Evolutionary conservation across 768 basidiomycete genomes (phyloP), one percentile per base, ranked within the genome.

Genomic region (Boletus rufocinnamomeus): DNA sequence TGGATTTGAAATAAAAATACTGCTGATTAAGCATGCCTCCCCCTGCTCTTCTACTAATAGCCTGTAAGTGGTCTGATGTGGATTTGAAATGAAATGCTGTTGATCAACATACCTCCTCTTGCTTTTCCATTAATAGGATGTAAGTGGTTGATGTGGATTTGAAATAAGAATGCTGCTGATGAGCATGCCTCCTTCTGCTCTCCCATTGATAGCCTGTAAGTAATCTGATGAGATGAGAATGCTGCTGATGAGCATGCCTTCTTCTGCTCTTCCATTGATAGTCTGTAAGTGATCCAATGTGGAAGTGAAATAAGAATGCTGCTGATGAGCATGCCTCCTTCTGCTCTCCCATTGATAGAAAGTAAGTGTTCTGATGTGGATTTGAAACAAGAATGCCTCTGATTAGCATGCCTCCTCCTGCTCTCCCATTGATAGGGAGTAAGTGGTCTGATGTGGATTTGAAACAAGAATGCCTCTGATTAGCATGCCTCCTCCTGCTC

Each of bases 401-500:
- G 0, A 43, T 23, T 6, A 21, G 5, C 6, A 23, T 14, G 9
- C 2, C 11, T 45, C 2, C 7, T 21, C 3, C 23, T 45, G 8
- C 10, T 45, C 13, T 35, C 1, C 5, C 4, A 23, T 43, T 43
- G 0, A 43, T 44, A 44, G 21, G 0, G 0, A 3, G 43, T 44
- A 44, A 23, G 43, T 44, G 6, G 2, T 44, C 21, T 23, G 2
- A 30, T 3, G 0, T 47, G 17, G 4, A 46, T 14, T n/a, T 30
- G 9, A 13, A 11, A 30, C 30, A 2, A 2, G 2, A n/a, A 19
- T 19, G 0, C 4, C 11, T 3, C 3, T 47, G 1, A 30, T 30
- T 4, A 9, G 8, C 17, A n/a, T n/a, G 1, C 2, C 11, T n/a
- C 2, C 1, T n/a, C 1, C 2, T 46, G 2, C 1, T 11, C 1